Conservation (phyloP, 78 protist species). For the Salpingoeca rosetta region DNA sequence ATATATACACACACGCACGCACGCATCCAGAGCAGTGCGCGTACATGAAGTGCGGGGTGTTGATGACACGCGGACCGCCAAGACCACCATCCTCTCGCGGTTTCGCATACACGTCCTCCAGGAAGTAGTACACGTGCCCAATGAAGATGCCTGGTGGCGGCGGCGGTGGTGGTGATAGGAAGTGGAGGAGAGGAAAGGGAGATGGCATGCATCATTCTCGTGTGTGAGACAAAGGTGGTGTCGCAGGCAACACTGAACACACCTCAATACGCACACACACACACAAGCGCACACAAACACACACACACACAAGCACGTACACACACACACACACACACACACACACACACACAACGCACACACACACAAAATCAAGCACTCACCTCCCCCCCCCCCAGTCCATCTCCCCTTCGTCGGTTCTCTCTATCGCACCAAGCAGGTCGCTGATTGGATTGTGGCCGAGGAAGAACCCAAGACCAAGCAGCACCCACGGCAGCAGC, state of each 20-base stretch:
- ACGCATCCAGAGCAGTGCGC: too few species aligned
- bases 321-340: background rate
- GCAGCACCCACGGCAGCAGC: conserved; percentile 47
- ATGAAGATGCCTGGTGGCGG: conserved; percentile 3
- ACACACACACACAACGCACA: too few species aligned
- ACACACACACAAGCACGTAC: background rate
- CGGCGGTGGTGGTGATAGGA: background rate
- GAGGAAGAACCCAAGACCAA: background rate
- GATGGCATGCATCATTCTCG: too few species aligned
- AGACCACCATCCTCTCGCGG: background rate
- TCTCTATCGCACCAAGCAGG: background rate
- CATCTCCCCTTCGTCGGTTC: too few species aligned
- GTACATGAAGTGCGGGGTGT: background rate
- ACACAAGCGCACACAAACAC: background rate
- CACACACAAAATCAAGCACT: too few species aligned
- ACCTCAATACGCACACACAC: too few species aligned
- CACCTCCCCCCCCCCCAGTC: too few species aligned
- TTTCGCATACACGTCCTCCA: conserved; percentile 2
- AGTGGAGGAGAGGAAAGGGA: too few species aligned
- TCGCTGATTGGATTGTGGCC: background rate
- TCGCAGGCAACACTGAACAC: too few species aligned
- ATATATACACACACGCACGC: too few species aligned
- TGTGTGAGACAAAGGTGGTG: too few species aligned
- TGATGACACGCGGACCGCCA: background rate
- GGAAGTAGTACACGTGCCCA: conserved; percentile 10